Evolutionary conservation across 1,284 basidiomycete genomes (phyloP), one percentile per base, ranked within the genome.

Genomic region (Athelia psychrophila): DNA sequence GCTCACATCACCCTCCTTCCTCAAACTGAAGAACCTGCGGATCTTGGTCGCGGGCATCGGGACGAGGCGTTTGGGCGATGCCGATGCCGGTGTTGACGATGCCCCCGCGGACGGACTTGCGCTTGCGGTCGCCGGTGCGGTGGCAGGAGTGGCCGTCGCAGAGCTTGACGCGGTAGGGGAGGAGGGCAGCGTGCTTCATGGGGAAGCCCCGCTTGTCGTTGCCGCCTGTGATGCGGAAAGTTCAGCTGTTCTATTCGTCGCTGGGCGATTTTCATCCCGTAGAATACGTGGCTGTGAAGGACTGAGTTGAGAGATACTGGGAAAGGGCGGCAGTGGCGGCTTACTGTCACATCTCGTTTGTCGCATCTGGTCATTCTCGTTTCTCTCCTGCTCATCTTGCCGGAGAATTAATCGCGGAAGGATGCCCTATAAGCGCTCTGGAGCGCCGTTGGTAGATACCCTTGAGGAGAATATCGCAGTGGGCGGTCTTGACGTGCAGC

Each of bases 121-220:
- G 91, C 81, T 92, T 95, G 77, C 96, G 93, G 80, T 99, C 95
- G 71, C 96, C 96, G 52, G 80, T 77, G 70, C 95, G 92, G 70
- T 95, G 93, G 62, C 81, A 74, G 65, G 95, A 93, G 85, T 94
- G 98, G 86, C 96, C 71, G 69, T 98, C 91, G 66, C 98, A 91
- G 60, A 99, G 91, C 58, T 87, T 83, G 65, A 96, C 93, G 84
- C 96, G 95, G 79, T 94, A 74, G 60, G 93, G 93, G 64, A 95
- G 83, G 60, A 99, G 89, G 66, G 98, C 92, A 82, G 95, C 96
- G 79, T 98, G 96, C 80, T 98, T 98, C 95, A 98, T 98, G 51
- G 95, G 94, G 86, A 97, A 97, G 74, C 93, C 91, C 71, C 93
- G 91, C 77, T 92, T 95, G 83, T 96, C 93, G 79, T 96, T 95